Percentiles rank a stretch among this genome's conserved stretches.
Evolutionary conservation across 805 yeast genomes (phyloP).

Genomic region (Deakozyma indianensis): DNA sequence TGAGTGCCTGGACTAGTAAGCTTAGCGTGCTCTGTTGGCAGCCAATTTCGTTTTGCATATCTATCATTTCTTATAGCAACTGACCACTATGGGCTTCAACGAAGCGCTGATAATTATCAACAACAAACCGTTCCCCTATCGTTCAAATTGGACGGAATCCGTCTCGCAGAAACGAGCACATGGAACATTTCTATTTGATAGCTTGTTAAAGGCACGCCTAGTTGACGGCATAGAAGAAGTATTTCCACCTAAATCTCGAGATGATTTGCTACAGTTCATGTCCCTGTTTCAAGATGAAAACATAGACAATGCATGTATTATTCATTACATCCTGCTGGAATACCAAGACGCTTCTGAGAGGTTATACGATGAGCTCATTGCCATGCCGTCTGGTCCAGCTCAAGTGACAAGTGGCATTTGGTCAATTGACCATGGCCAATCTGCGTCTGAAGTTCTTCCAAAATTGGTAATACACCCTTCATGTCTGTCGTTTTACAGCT

Average conservation of each 20-base stretch:
- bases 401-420: conserved; percentile 7
- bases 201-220: conserved; percentile 4
- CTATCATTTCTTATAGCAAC: too few relatives aligned
- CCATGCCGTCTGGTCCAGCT: conserved; percentile 1
- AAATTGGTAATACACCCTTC: conserved; percentile 9
- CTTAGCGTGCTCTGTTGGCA: too few relatives aligned
- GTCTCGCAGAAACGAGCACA: conserved; percentile 1
- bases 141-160: conserved; percentile 4
- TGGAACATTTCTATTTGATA: conserved; percentile 10
- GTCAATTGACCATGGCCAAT: conserved; percentile 7
- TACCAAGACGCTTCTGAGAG: conserved; percentile 5
- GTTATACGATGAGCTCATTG: background rate
- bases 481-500: conserved; percentile 6
- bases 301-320: conserved; percentile 8
- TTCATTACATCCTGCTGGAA: conserved; percentile 11
- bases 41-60: too few relatives aligned
- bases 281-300: conserved; percentile 2
- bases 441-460: conserved; percentile 7
- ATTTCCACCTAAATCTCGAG: conserved; percentile 10
- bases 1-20: too few relatives aligned
- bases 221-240: background rate
- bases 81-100: conserved; percentile 4
- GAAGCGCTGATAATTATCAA: conserved; percentile 8
- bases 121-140: conserved; percentile 2
- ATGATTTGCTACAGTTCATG: conserved; percentile 5